These are phyloP conservation scores for Ascoidea rubescens DNA, from an alignment of 805 yeast species.

Conservation along the genomic window DNA sequence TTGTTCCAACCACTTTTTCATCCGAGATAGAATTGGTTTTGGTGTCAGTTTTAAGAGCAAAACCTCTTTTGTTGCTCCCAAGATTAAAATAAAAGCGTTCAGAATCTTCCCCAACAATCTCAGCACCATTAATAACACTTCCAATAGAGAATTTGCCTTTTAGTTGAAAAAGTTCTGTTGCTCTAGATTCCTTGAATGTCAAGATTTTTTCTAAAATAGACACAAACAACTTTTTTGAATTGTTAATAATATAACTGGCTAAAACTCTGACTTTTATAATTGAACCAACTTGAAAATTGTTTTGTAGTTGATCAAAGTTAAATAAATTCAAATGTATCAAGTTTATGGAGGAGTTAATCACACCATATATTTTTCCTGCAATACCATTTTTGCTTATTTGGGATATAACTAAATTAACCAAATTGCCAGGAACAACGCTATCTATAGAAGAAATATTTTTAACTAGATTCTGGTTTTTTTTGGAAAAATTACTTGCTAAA, in stretches of 20 bases:
- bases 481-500: conserved; percentile 19
- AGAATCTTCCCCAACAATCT: conserved; percentile 45
- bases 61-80: conserved; percentile 47
- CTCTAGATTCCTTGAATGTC: conserved; percentile 16
- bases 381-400: conserved; percentile 50
- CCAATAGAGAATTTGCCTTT: conserved; percentile 70
- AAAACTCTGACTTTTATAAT: conserved; percentile 56
- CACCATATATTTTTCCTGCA: conserved; percentile 58
- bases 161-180: conserved; percentile 21
- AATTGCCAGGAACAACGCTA: conserved; percentile 73
- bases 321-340: conserved; percentile 47
- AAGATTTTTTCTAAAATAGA: conserved; percentile 48
- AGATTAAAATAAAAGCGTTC: conserved; percentile 43
- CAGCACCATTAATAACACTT: conserved; percentile 43
- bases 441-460: conserved; percentile 58
- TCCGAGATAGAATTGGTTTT: conserved; percentile 18
- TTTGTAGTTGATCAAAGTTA: conserved; percentile 33
- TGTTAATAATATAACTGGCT: conserved; percentile 38
- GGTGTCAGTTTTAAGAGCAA: conserved; percentile 44
- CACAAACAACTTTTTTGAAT: conserved; percentile 44
- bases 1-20: conserved; percentile 48
- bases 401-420: conserved; percentile 60
- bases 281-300: conserved; percentile 55
- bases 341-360: conserved; percentile 58
- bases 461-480: conserved; percentile 31